These are phyloP conservation scores for Digitaria exilis DNA, from an alignment of 202 grass and related monocot species.

Conservation along the genomic window DNA sequence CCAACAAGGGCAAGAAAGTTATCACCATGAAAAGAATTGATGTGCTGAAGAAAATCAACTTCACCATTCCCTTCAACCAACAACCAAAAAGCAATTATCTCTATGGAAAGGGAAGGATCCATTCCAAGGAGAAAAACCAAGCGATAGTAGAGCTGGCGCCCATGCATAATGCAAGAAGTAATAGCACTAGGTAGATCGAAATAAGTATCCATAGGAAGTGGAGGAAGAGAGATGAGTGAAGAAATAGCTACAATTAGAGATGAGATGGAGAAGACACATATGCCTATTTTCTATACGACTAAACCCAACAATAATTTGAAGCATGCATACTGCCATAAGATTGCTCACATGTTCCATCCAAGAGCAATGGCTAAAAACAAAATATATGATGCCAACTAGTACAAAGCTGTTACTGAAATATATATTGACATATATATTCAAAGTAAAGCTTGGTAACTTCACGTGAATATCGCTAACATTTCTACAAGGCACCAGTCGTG, in stretches of 20 bases:
- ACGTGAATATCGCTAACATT: background rate
- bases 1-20: background rate
- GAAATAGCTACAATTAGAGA: background rate
- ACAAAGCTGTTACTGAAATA: background rate
- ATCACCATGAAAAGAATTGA: background rate
- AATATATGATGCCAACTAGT: background rate
- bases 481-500: background rate
- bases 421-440: background rate
- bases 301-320: background rate
- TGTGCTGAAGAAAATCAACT: background rate
- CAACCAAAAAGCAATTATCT: constrained; percentile 18
- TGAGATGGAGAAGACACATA: background rate
- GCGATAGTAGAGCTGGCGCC: constrained; percentile 4
- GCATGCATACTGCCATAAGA: background rate
- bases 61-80: constrained; percentile 10
- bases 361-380: background rate
- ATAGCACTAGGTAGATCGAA: background rate
- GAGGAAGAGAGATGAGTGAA: background rate
- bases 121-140: constrained; percentile 19
- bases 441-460: background rate
- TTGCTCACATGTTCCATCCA: constrained; percentile 11
- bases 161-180: background rate
- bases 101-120: constrained; percentile 13
- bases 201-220: background rate
- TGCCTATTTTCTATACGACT: background rate